A percentile compares a stretch with the other conserved stretches of the same genome.
phyloP scores from a whole-genome alignment of 2,329 filamentous ascomycete species.

The Claviceps spartinae region DNA sequence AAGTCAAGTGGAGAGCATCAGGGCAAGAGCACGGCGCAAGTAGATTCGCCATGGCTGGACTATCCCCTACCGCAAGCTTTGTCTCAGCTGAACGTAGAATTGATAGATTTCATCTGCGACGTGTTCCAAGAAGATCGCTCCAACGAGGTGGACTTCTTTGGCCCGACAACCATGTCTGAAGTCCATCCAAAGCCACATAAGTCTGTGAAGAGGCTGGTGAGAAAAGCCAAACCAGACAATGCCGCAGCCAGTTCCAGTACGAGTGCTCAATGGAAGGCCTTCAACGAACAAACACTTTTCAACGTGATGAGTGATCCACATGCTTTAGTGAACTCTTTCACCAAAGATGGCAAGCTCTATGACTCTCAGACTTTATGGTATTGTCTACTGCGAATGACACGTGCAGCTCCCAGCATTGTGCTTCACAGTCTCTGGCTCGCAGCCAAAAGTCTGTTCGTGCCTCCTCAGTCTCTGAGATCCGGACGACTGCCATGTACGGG shows the following conservation, averaged over 20 bases:
- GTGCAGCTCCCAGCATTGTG: slow-evolving; percentile 42
- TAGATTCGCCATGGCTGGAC: slow-evolving; percentile 8
- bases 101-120: slow-evolving; percentile 48
- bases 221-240: slow-evolving; percentile 1
- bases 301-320: slow-evolving; percentile 46
- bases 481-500: slow-evolving; percentile 18
- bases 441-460: slow-evolving; percentile 42
- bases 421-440: slow-evolving; percentile 53
- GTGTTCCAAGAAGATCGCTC: slow-evolving; percentile 43
- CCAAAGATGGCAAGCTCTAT: slow-evolving; percentile 34
- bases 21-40: slow-evolving; percentile 15
- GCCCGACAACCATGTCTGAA: slow-evolving; percentile 16
- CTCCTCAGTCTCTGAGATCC: slow-evolving; percentile 31
- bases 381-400: slow-evolving; percentile 45
- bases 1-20: slow-evolving; percentile 8
- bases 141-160: slow-evolving; percentile 33
- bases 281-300: slow-evolving; percentile 52
- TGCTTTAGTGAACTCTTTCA: slow-evolving; percentile 43
- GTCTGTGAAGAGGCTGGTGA: slow-evolving; percentile 3
- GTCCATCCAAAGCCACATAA: slow-evolving; percentile 8
- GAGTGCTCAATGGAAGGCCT: slow-evolving; percentile 40
- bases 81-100: slow-evolving; percentile 36
- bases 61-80: slow-evolving; percentile 42
- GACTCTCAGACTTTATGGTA: slow-evolving; percentile 52
- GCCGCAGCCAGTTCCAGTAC: slow-evolving; percentile 4